Evolutionary conservation across 1,284 basidiomycete genomes (phyloP).

Genomic region (Ustilago bromivora): DNA sequence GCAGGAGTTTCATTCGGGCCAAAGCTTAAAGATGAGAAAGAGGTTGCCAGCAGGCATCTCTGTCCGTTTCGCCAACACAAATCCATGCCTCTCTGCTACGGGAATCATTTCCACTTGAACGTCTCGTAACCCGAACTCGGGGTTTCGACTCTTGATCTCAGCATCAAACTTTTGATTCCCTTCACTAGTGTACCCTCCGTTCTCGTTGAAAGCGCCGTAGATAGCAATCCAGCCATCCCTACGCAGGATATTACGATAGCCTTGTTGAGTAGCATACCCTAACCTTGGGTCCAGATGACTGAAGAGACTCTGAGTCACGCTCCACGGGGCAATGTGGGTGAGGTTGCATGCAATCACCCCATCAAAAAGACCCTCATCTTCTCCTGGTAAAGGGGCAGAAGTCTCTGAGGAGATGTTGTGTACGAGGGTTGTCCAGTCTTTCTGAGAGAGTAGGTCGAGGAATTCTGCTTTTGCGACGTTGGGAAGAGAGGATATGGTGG

Average conservation of each 20-base stretch:
- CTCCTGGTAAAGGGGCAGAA: background rate
- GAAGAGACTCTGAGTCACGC: conserved; percentile 49
- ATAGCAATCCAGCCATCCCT: conserved; percentile 45
- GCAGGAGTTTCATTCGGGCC: conserved; percentile 10
- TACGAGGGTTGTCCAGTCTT: conserved; percentile 43
- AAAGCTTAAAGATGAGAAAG: conserved; percentile 29
- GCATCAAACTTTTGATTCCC: conserved; percentile 51
- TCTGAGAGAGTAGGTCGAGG: conserved; percentile 40
- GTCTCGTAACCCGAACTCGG: conserved; percentile 50
- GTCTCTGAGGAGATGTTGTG: conserved; percentile 25
- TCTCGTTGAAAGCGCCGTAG: conserved; percentile 57
- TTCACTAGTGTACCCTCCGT: conserved; percentile 31
- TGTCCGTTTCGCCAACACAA: conserved; percentile 30
- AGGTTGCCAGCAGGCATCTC: conserved; percentile 54
- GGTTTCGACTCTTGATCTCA: conserved; percentile 39
- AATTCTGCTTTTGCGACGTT: conserved; percentile 37
- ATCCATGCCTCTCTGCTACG: conserved; percentile 44
- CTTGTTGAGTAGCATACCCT: conserved; percentile 36
- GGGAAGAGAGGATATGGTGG: conserved; percentile 5
- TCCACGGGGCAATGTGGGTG: conserved; percentile 43
- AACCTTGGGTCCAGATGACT: conserved; percentile 44
- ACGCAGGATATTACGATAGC: conserved; percentile 25
- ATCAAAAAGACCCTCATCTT: conserved; percentile 34
- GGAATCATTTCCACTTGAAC: conserved; percentile 42
- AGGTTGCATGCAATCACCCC: conserved; percentile 52